These are phyloP conservation scores for Trebouxiophyceae sp. DNA, from an alignment of 163 green algal genomes.

Conservation along the genomic window DNA sequence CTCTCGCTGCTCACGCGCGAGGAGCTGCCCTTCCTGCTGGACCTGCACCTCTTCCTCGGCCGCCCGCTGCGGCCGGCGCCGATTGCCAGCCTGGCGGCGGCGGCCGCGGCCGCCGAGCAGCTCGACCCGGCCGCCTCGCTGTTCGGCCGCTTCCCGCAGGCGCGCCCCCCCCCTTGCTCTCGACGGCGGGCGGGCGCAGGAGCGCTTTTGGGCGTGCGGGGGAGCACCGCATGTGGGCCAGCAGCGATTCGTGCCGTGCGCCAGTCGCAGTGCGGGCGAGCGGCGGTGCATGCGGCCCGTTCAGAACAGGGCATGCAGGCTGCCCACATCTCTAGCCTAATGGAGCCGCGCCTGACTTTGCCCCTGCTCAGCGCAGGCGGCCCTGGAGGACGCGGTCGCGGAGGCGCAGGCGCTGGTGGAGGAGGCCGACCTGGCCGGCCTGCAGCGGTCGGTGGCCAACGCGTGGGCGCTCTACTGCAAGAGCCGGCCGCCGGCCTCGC, in stretches of 20 bases:
- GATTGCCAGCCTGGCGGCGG: conserved; percentile 34
- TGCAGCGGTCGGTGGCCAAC: conserved; percentile 49
- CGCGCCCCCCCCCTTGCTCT: too few relatives aligned
- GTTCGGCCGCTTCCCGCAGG: conserved; percentile 65
- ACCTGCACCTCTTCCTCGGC: conserved; percentile 94
- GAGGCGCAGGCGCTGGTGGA: conserved; percentile 40
- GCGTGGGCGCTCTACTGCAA: conserved; percentile 79
- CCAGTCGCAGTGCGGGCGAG: too few relatives aligned
- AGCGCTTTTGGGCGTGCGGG: too few relatives aligned
- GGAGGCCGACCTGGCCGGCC: conserved; percentile 22
- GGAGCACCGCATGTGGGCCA: too few relatives aligned
- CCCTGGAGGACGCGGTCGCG: conserved; percentile 67
- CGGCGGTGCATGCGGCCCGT: too few relatives aligned
- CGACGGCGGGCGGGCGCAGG: too few relatives aligned
- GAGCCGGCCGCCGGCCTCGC: conserved; percentile 63
- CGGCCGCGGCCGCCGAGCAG: conserved; percentile 19
- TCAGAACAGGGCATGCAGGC: too few relatives aligned
- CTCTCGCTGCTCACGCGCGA: conserved; percentile 81
- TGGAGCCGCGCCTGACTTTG: too few relatives aligned
- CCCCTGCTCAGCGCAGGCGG: too few relatives aligned
- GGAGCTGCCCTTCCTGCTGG: conserved; percentile 87
- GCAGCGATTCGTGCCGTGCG: too few relatives aligned
- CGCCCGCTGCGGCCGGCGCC: conserved; percentile 47
- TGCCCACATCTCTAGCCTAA: too few relatives aligned
- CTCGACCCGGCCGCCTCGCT: conserved; percentile 22